Evolutionary conservation across 139 green algal species (phyloP), one percentile per base, ranked within the genome.

Genomic region (Tetradesmus lagerheimii): DNA sequence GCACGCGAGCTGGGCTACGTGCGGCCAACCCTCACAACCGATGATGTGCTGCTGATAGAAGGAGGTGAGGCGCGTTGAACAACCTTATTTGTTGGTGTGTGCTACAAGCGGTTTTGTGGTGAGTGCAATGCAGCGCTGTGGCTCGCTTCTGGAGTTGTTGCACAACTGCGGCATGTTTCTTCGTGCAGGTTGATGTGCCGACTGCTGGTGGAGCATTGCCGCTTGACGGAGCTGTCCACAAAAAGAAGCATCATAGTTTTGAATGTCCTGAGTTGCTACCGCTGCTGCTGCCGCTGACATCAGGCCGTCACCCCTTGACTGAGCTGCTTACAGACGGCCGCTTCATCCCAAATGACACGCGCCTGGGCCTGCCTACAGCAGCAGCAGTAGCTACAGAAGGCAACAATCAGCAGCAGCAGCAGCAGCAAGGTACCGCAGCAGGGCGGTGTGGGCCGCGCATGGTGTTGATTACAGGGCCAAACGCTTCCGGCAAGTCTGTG

Each of bases 271-370:
- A n/a, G 81, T 29, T 83, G 57, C 53, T 11, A 29, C 23, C 29
- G 38, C 86, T 67, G 77, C 35, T 75, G 83, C 83, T 53, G 47
- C 77, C 62, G 15, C 27, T 45, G 4, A 3, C 0, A 90, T 50
- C 89, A 96, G 95, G 94, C 14, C 91, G 97, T 2, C 97, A 99
- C 89, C 91, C 95, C 8, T 94, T 99, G 45, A 90, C 94, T 29
- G 97, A 99, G 92, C 84, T 96, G 81, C 87, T 96, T 34, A 94
- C 50, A 11, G 47, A 31, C 4, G 81, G 78, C 35, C 88, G 83
- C 0, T 99, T 95, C 92, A 97, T 99, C 3, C 95, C 96, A 76
- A 98, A 98, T 84, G 89, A 97, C 93, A 98, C 95, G 0, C 5
- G 45, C 89, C 95, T 98, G 92, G 38, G n/a, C 16, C 31, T 38